These are phyloP conservation scores for Neoarthrinium moseri DNA, from an alignment of 2,329 filamentous ascomycete genomes.

Conservation along the genomic window DNA sequence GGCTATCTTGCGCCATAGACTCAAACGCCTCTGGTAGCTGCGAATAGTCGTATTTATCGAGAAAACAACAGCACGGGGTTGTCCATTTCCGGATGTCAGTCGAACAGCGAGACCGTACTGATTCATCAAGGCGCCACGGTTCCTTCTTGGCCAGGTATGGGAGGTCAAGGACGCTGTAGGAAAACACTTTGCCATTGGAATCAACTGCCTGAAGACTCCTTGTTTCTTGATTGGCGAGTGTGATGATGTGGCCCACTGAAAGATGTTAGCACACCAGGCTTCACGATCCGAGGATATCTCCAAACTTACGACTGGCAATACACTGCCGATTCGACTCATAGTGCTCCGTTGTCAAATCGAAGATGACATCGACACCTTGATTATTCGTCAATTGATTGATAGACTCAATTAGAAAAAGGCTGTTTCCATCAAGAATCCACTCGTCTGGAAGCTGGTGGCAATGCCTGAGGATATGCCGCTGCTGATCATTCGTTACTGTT, in stretches of 20 bases:
- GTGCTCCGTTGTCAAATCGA: conserved; percentile 41
- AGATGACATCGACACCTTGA: conserved; percentile 41
- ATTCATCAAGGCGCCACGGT: conserved; percentile 12
- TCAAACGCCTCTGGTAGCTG: conserved; percentile 15
- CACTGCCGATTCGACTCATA: conserved; percentile 31
- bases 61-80: conserved; percentile 1
- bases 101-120: conserved; percentile 12
- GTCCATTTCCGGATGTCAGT: conserved; percentile 5
- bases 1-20: conserved; percentile 4
- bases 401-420: conserved; percentile 30
- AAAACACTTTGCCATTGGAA: conserved; percentile 11
- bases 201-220: background rate
- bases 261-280: background rate
- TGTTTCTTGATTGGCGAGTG: conserved; percentile 12
- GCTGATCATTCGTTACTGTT: conserved; percentile 33
- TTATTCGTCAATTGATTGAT: conserved; percentile 30
- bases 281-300: no score
- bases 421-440: conserved; percentile 37
- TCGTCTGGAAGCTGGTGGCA: conserved; percentile 30
- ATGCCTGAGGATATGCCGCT: conserved; percentile 34
- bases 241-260: conserved; percentile 16
- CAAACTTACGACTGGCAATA: conserved; percentile 32
- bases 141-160: conserved; percentile 13
- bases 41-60: conserved; percentile 9
- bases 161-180: conserved; percentile 14